These are phyloP conservation scores for Saxophila tyrrhenica DNA, from an alignment of 495 filamentous ascomycete genomes.

Conservation along the genomic window DNA sequence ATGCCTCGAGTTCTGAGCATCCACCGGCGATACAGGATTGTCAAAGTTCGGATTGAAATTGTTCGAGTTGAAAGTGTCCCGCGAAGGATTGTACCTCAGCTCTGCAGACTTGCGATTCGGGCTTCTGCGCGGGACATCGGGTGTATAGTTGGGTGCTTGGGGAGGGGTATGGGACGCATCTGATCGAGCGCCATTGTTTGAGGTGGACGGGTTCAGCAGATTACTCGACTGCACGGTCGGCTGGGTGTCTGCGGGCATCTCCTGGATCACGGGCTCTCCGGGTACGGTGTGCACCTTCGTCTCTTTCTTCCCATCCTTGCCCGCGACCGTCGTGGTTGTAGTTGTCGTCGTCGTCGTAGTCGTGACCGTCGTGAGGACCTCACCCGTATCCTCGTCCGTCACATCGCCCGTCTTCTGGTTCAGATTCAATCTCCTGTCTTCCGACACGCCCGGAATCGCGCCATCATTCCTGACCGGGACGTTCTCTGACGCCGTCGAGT, in stretches of 20 bases:
- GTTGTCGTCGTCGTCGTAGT: slow-evolving; percentile 10
- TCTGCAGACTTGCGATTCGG: neutral
- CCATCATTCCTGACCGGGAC: slow-evolving; percentile 2
- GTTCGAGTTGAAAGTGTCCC: too few species aligned
- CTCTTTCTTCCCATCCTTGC: neutral
- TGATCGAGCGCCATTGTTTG: neutral
- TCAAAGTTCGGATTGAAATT: too few species aligned
- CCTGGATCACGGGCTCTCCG: neutral
- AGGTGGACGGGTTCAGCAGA: neutral
- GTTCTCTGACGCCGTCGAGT: neutral
- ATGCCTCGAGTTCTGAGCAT: neutral
- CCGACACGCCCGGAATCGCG: slow-evolving; percentile 5
- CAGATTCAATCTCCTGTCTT: neutral
- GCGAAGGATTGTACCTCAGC: neutral
- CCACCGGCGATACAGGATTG: slow-evolving; percentile 1
- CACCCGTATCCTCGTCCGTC: slow-evolving; percentile 10
- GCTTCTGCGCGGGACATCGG: neutral
- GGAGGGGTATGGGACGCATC: neutral
- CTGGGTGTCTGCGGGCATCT: neutral
- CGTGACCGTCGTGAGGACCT: slow-evolving; percentile 5
- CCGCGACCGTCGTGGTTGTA: neutral
- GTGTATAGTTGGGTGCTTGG: neutral
- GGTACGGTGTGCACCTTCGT: neutral
- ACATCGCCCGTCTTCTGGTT: slow-evolving; percentile 10
- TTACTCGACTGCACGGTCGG: neutral